phyloP scores from a whole-genome alignment of 2,329 filamentous ascomycete genomes.

The Epicoccum nigrum region DNA sequence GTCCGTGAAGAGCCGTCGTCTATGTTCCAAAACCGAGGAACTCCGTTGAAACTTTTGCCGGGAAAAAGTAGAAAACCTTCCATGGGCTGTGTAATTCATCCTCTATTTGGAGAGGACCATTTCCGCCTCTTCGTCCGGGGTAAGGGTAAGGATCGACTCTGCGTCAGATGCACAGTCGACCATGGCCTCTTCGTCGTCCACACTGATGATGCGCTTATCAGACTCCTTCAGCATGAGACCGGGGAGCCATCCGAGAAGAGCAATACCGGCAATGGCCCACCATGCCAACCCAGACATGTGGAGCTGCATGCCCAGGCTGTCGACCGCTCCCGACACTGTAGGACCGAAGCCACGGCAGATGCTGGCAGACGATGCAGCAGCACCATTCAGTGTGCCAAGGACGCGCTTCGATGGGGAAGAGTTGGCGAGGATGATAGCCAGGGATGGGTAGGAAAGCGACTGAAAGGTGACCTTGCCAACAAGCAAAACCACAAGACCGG shows the following conservation, averaged over 20 bases:
- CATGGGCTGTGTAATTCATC: background rate
- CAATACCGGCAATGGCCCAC: conserved; percentile 86
- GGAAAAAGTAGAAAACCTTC: background rate
- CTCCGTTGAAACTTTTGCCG: conserved; percentile 18
- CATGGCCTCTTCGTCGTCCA: conserved; percentile 42
- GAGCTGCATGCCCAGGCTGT: conserved; percentile 76
- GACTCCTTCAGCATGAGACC: conserved; percentile 70
- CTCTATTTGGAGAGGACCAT: conserved; percentile 39
- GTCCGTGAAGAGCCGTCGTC: conserved; percentile 8
- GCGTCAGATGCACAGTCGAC: conserved; percentile 38
- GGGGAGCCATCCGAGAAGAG: conserved; percentile 65
- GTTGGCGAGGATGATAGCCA: conserved; percentile 87
- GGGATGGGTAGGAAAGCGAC: conserved; percentile 88
- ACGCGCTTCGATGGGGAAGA: conserved; percentile 82
- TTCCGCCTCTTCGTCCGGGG: conserved; percentile 37
- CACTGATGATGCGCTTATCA: conserved; percentile 43
- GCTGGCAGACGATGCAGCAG: conserved; percentile 89
- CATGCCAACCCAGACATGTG: conserved; percentile 90
- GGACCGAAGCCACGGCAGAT: conserved; percentile 88
- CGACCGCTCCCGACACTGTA: conserved; percentile 83
- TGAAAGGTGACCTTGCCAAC: conserved; percentile 94
- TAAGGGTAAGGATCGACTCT: conserved; percentile 43
- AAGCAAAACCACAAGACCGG: conserved; percentile 77
- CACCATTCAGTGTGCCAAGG: conserved; percentile 89
- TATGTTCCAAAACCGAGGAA: conserved; percentile 12